Percentiles rank a stretch among this genome's conserved stretches.
Evolutionary conservation across 2,329 filamentous ascomycete genomes (phyloP).

Genomic region (Ophiostoma perfectum): DNA sequence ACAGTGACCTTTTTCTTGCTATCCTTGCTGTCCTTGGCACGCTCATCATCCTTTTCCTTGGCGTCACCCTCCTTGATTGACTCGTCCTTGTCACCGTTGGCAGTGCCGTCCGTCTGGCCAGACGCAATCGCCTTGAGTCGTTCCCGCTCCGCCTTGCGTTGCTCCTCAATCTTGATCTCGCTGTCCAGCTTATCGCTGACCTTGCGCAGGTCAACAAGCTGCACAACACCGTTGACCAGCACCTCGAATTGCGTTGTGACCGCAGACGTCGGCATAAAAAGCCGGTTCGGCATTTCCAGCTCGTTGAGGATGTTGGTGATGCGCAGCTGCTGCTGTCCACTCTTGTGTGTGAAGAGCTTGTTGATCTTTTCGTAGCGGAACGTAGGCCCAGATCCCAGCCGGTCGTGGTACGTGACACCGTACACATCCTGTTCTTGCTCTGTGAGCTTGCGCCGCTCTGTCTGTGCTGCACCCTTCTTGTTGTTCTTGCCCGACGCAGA

Average conservation of each 20-base stretch:
- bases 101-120: slow-evolving; percentile 23
- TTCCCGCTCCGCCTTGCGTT: slow-evolving; percentile 51
- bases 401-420: slow-evolving; percentile 79
- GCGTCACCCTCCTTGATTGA: not conserved
- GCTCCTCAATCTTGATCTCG: slow-evolving; percentile 59
- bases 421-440: slow-evolving; percentile 72
- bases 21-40: not conserved
- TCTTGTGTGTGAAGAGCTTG: slow-evolving; percentile 73
- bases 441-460: slow-evolving; percentile 64
- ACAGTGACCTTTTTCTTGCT: not conserved
- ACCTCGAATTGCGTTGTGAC: slow-evolving; percentile 67
- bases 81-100: slow-evolving; percentile 8
- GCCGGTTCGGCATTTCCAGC: slow-evolving; percentile 62
- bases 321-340: slow-evolving; percentile 66
- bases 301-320: slow-evolving; percentile 68
- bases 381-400: slow-evolving; percentile 76
- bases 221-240: slow-evolving; percentile 61
- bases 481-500: slow-evolving; percentile 31
- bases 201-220: slow-evolving; percentile 68
- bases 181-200: slow-evolving; percentile 68
- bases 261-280: slow-evolving; percentile 68
- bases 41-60: slow-evolving; percentile 2
- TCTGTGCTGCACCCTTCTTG: slow-evolving; percentile 47
- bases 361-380: slow-evolving; percentile 82
- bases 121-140: slow-evolving; percentile 32